Conservation (phyloP, 2,329 filamentous ascomycete species). For the Aspergillus vadensis region DNA sequence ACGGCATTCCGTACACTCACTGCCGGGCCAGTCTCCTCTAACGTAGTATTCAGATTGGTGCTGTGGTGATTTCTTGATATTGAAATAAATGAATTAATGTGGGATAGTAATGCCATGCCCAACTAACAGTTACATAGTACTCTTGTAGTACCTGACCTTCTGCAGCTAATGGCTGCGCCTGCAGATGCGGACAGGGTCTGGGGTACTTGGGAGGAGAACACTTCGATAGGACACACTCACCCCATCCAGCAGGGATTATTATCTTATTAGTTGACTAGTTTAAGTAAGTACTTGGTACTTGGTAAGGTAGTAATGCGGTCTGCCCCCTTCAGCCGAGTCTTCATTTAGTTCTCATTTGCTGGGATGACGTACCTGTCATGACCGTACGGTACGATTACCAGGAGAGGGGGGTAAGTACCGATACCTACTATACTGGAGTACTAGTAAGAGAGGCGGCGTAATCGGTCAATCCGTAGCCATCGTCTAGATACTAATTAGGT, state of each 20-base stretch:
- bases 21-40: too few relatives aligned
- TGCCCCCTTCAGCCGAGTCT: background rate
- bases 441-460: background rate
- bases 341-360: background rate
- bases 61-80: too few relatives aligned
- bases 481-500: background rate
- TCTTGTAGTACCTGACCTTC: slow-evolving; percentile 6
- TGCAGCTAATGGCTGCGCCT: slow-evolving; percentile 19
- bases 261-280: too few relatives aligned
- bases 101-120: too few relatives aligned
- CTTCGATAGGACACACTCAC: background rate
- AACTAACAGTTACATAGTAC: too few relatives aligned
- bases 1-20: too few relatives aligned
- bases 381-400: background rate
- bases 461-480: background rate
- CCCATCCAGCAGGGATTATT: background rate
- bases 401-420: too few relatives aligned
- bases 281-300: background rate
- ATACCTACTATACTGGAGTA: background rate
- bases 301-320: background rate
- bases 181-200: slow-evolving; percentile 23
- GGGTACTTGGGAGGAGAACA: slow-evolving; percentile 11
- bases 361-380: background rate
- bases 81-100: too few relatives aligned
- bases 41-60: too few relatives aligned